Conservation (phyloP, 495 filamentous ascomycete species). For the Penicillium odoratum region DNA sequence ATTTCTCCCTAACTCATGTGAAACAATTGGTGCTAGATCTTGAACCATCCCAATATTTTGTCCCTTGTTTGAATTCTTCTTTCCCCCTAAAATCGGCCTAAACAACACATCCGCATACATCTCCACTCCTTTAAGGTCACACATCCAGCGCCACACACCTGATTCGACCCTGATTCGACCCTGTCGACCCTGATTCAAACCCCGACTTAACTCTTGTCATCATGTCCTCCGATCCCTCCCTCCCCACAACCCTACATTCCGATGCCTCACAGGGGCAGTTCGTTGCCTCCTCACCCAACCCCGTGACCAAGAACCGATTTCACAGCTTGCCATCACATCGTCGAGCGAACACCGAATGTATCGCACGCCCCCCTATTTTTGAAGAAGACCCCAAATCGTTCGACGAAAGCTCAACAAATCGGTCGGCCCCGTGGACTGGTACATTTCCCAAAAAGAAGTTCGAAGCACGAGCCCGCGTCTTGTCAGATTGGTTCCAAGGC, state of each 20-base stretch:
- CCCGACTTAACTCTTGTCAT: not conserved
- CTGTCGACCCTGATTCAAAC: not conserved
- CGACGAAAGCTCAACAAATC: conserved; percentile 19
- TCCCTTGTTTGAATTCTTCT: not conserved
- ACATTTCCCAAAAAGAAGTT: conserved; percentile 43
- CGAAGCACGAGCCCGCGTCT: conserved; percentile 39
- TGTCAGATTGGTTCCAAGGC: conserved; percentile 55
- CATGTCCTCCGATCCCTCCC: conserved; percentile 24
- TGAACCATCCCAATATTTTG: too few species aligned
- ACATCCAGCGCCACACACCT: conserved; percentile 27
- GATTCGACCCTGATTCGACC: conserved; percentile 30
- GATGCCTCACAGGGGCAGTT: conserved; percentile 24
- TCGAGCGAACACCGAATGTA: conserved; percentile 45
- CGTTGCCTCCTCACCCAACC: conserved; percentile 28
- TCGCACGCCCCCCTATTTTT: conserved; percentile 30
- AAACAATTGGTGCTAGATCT: not conserved
- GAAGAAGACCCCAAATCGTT: conserved; percentile 18
- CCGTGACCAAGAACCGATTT: conserved; percentile 18
- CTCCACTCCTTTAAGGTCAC: conserved; percentile 13
- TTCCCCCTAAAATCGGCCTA: not conserved
- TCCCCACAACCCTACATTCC: conserved; percentile 30
- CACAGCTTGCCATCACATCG: conserved; percentile 36
- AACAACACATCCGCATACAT: conserved; percentile 4
- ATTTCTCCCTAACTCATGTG: not conserved
- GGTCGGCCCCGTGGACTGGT: conserved; percentile 27